Base-by-base conservation (phyloP, 2,329 filamentous ascomycete genomes). In the Neofusicoccum ribis region DNA sequence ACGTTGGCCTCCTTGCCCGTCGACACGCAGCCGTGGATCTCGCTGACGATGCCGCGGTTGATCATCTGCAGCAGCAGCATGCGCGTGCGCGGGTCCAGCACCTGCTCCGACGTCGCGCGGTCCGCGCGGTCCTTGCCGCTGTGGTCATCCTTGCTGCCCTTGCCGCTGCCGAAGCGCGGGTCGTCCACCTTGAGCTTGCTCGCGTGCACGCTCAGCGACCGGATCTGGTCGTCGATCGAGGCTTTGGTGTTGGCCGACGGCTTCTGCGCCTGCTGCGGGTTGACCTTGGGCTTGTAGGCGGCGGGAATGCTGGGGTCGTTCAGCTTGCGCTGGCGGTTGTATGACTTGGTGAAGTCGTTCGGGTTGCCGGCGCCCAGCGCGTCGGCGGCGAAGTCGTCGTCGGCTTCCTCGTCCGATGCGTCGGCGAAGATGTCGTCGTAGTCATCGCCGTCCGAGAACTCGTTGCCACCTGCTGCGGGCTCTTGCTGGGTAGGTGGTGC, bases 1-100 rank as follows among this genome's bases (percentile, higher is more conserved):
- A 99, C 95, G 76, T 99, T 99, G 67, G 95, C 95, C 79, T 99
- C 95, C 77, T 99, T 99, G 64, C 95, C 95, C 0, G 95, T 99
- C 67, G 92, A 97, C 71, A 99, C 86, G 75, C 95, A 95, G 52
- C 96, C 95, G 76, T 99, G 93, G 60, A 99, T 89, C 78, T 97
- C 93, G 65, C 90, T 91, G 58, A 99, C 89, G 68, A 94, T 84
- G 67, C 92, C 90, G 39, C 92, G 88, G 78, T 98, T 97, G 82
- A 98, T 94, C 86, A 99, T 92, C 80, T 97, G 92, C 69, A 97
- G 84, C 63, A 99, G 83, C 67, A 99, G 93, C 92, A 97, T 96
- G 70, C 93, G 90, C 14, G 95, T 99, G 63, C 93, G 86, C 68
- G 93, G 92, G 79, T 99, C 95, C 67, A 99, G 82, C 56, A 99